phyloP scores from a whole-genome alignment of 306 rosid species.

The Quercus alba region DNA sequence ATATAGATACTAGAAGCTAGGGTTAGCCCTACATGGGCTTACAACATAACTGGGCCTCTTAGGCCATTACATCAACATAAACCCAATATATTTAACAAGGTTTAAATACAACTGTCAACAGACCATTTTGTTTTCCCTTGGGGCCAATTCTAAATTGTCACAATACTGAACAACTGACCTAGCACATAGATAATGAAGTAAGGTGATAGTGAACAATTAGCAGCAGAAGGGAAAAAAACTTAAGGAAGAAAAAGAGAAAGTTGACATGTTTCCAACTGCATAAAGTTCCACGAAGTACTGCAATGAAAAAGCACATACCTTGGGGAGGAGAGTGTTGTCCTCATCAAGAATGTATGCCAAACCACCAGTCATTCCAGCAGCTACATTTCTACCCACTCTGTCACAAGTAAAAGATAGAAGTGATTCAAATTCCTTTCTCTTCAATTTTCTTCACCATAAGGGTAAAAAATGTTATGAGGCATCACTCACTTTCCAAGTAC shows the following conservation, averaged over 20 bases:
- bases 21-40: no score
- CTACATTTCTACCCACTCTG: conserved; percentile 99
- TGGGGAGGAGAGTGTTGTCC: conserved; percentile 77
- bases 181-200: neutral
- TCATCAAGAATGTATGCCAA: conserved; percentile 94
- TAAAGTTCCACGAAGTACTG: neutral
- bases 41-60: no score
- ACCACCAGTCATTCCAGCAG: conserved; percentile 99
- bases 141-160: neutral
- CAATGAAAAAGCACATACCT: conserved; percentile 50
- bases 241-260: neutral
- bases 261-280: neutral
- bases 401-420: conserved; percentile 28
- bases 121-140: neutral
- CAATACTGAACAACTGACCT: neutral
- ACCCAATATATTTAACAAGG: no score
- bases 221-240: neutral
- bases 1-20: no score
- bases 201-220: neutral
- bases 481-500: conserved; percentile 89
- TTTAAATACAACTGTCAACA: neutral
- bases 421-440: conserved; percentile 16
- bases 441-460: neutral
- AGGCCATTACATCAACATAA: no score
- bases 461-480: conserved; percentile 23